These are phyloP conservation scores for Phytophthora syringae DNA, from an alignment of 352 stramenopile species.

Conservation along the genomic window DNA sequence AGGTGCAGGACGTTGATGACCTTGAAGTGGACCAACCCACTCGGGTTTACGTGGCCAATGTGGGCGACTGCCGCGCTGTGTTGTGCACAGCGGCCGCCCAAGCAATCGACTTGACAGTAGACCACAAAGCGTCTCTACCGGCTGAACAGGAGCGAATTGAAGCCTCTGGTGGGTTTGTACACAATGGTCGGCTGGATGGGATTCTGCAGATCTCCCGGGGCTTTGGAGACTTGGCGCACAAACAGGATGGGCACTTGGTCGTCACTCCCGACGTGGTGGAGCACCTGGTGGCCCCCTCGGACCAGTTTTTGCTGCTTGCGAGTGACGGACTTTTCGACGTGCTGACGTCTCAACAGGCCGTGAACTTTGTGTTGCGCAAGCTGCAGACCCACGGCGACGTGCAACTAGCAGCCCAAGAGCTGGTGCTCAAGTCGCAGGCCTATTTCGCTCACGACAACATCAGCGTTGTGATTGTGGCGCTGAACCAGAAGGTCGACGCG, in stretches of 20 bases:
- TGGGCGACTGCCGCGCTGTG: conserved; percentile 91
- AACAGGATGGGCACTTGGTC: conserved; percentile 87
- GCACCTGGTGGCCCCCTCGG: conserved; percentile 58
- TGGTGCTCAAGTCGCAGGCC: conserved; percentile 88
- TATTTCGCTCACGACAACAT: conserved; percentile 94
- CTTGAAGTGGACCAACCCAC: conserved; percentile 45
- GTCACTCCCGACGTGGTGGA: conserved; percentile 84
- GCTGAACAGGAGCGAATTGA: conserved; percentile 86
- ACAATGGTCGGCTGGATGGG: conserved; percentile 89
- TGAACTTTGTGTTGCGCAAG: conserved; percentile 92
- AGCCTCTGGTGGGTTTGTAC: conserved; percentile 81
- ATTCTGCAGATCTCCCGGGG: conserved; percentile 88
- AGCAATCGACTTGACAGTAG: conserved; percentile 83
- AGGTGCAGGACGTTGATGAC: conserved; percentile 1
- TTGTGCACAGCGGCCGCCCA: conserved; percentile 75
- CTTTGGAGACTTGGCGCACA: conserved; percentile 92
- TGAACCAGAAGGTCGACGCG: conserved; percentile 70
- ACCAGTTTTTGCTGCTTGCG: conserved; percentile 92
- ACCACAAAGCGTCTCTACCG: conserved; percentile 88
- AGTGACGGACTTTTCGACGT: conserved; percentile 94
- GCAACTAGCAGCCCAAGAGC: conserved; percentile 87
- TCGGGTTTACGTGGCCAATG: conserved; percentile 84
- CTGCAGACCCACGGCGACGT: conserved; percentile 89
- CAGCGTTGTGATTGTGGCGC: conserved; percentile 86
- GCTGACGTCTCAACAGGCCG: conserved; percentile 87